Conservation (phyloP, 2,329 filamentous ascomycete genomes). For the Colletotrichum sp. region DNA sequence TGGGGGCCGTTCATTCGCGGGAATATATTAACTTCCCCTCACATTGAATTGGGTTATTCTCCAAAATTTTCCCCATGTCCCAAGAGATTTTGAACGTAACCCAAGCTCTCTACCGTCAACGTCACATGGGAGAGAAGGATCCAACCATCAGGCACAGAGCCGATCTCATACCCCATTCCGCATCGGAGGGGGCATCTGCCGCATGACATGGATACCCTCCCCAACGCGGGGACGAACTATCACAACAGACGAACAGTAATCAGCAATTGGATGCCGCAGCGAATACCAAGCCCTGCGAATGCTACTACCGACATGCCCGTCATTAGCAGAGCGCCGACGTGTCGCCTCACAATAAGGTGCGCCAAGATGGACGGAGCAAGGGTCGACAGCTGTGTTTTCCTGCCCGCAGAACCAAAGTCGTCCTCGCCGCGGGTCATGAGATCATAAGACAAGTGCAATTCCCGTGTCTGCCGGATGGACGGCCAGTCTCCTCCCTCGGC, state of each 20-base stretch:
- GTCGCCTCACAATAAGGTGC: not conserved
- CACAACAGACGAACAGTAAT: not conserved
- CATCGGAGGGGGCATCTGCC: not conserved
- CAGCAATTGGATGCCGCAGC: not conserved
- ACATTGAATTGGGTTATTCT: not conserved
- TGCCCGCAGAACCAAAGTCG: not conserved
- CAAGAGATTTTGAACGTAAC: conserved; percentile 15
- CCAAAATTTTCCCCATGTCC: not conserved
- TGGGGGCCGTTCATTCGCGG: not conserved
- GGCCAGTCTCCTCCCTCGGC: not conserved
- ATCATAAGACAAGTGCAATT: not conserved
- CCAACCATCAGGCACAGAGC: not conserved
- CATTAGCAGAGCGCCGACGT: not conserved
- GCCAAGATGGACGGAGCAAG: conserved; percentile 5
- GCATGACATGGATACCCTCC: not conserved
- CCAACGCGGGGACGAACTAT: not conserved
- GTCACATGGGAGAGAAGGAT: not conserved
- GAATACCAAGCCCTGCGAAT: conserved; percentile 3
- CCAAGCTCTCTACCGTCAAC: not conserved
- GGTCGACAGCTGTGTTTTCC: not conserved
- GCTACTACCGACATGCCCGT: not conserved
- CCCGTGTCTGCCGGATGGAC: not conserved
- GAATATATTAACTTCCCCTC: conserved; percentile 1
- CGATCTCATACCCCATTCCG: not conserved
- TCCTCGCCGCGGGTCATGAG: not conserved